Base-by-base conservation (phyloP, 352 stramenopile genomes). In the Saprolegnia diclina region DNA sequence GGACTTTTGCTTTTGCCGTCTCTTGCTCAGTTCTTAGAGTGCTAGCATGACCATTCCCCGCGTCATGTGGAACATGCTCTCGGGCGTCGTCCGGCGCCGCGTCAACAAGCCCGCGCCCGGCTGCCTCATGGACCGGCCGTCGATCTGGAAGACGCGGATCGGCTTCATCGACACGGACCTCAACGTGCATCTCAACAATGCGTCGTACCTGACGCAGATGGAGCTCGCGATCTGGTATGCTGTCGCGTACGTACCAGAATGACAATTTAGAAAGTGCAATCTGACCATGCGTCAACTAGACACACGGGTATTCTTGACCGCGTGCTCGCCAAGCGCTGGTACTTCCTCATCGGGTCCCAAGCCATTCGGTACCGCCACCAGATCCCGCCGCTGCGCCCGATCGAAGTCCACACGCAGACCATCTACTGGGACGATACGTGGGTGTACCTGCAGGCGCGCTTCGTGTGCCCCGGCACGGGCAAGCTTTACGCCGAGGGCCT, bases 321-420 rank as follows among this genome's bases (percentile, higher is more conserved):
- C 22, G 38, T 71, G 32, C 44, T 71, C n/a, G 37, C 35, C 21
- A 87, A 88, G 55, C 76, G 71, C 56, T 89, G 81, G 78, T 85
- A 82, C 72, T 89, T 91, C 54, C 77, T 91, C 19, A 82, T 89
- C 48, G 83, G 78, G 0, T 91, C 83, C 45, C 83, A 91, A 62
- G 79, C 74, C 21, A 79, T 91, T 45, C 83, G 81, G 26, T 77
- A 86, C 63, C 83, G 79, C 72, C 77, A 83, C 52, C 74, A 79
- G 65, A 88, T 90, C 61, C 64, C 67, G 35, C 73, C 79, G 24
- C 76, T 82, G 26, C 78, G 85, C 66, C 74, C 73, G 29, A 88
- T 79, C 57, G 83, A 91, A 63, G 72, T 91, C 32, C 79, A 89
- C 74, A 85, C 79, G 37, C 80, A 79, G 56, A 88, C 83, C 50